phyloP scores from a whole-genome alignment of 1,139 yeast genomes.

The Kluyveromyces sp. region DNA sequence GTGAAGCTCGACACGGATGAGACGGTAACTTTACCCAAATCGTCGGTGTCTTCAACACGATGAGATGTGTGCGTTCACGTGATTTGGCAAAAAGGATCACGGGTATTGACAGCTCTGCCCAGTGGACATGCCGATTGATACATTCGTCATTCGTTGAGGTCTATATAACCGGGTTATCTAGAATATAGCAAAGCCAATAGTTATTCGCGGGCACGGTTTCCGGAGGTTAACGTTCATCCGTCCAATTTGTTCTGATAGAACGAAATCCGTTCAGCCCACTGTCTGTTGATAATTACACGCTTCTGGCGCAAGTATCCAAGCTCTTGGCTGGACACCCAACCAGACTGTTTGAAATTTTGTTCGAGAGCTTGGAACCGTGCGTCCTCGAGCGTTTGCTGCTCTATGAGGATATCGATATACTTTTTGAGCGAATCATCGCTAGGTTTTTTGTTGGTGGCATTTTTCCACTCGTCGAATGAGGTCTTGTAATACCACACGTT shows the following conservation, averaged over 20 bases:
- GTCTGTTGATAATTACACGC: slow-evolving; percentile 22
- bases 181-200: no score
- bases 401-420: slow-evolving; percentile 20
- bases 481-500: slow-evolving; percentile 19
- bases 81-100: no score
- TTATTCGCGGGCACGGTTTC: no score
- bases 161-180: no score
- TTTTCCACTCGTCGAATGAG: slow-evolving; percentile 8
- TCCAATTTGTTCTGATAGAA: slow-evolving; percentile 21
- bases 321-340: slow-evolving; percentile 28
- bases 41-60: background rate
- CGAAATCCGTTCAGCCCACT: slow-evolving; percentile 29
- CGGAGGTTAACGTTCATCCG: no score
- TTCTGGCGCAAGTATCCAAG: slow-evolving; percentile 20
- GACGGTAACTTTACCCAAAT: no score
- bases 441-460: slow-evolving; percentile 11
- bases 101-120: no score
- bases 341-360: slow-evolving; percentile 20
- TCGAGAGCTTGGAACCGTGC: slow-evolving; percentile 22
- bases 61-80: background rate
- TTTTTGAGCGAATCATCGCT: slow-evolving; percentile 21
- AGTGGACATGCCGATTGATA: no score
- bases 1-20: no score
- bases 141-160: no score
- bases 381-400: slow-evolving; percentile 25